Conservation (phyloP, 352 stramenopile genomes). For the Phytophthora vignae region DNA sequence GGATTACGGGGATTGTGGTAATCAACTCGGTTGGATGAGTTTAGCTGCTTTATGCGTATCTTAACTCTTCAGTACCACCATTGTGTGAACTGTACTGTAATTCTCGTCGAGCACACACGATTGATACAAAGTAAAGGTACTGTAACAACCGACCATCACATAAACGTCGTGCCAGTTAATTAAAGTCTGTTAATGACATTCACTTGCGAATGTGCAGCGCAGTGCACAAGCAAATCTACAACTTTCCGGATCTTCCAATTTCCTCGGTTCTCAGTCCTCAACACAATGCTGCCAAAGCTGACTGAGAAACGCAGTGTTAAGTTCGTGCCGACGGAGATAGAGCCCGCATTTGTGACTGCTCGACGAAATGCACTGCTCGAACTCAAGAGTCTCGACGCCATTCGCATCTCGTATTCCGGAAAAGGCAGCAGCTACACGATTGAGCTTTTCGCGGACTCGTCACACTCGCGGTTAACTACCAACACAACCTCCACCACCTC, state of each 20-base stretch:
- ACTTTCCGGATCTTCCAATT: background rate
- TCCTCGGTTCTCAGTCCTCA: background rate
- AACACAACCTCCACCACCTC: conserved; percentile 16
- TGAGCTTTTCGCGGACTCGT: conserved; percentile 14
- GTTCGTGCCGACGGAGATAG: background rate
- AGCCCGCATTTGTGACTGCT: conserved; percentile 15
- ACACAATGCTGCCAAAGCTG: conserved; percentile 18
- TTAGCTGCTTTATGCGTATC: no score
- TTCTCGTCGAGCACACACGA: no score
- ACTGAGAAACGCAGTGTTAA: conserved; percentile 16
- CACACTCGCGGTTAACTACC: background rate
- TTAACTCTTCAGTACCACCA: no score
- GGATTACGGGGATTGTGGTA: background rate
- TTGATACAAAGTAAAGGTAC: no score
- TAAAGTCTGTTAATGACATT: background rate
- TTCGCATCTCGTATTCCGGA: conserved; percentile 8
- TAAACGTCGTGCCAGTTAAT: background rate
- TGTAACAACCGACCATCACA: background rate
- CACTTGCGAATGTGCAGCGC: background rate
- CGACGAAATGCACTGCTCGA: conserved; percentile 11
- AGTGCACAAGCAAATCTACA: background rate
- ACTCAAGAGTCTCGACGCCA: conserved; percentile 5
- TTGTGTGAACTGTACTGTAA: no score
- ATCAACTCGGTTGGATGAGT: background rate
- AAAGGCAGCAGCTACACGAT: conserved; percentile 9